Conservation (phyloP, 192 early-diverging fungal genomes). For the Rhizoclosmatium globosum region DNA sequence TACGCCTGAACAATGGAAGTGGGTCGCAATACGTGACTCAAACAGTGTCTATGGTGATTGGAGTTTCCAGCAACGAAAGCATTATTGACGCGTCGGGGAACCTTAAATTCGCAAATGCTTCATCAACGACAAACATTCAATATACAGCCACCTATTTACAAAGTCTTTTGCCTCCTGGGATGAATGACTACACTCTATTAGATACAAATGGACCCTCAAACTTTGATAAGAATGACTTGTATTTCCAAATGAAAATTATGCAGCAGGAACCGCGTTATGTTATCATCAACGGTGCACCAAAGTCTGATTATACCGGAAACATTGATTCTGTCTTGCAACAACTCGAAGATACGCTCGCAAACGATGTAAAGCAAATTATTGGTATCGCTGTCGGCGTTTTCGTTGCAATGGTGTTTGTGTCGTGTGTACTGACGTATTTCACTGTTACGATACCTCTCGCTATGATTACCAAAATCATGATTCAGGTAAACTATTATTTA, state of each 20-base stretch:
- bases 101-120: background rate
- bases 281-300: slow-evolving; percentile 21
- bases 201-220: background rate
- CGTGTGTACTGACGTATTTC: background rate
- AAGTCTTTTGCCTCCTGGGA: background rate
- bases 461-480: slow-evolving; percentile 12
- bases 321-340: slow-evolving; percentile 10
- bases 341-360: background rate
- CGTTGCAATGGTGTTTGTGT: background rate
- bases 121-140: background rate
- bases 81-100: background rate
- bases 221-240: background rate
- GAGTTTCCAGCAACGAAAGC: slow-evolving; percentile 14
- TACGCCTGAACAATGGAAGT: background rate
- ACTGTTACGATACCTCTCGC: background rate
- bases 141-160: background rate
- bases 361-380: background rate
- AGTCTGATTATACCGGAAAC: slow-evolving; percentile 24
- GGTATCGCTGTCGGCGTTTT: background rate
- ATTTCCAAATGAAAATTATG: background rate
- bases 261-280: slow-evolving; percentile 3
- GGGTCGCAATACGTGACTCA: background rate
- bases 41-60: background rate
- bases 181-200: background rate
- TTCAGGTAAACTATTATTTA: background rate